A percentile compares a stretch with the other conserved stretches of the same genome.
Conservation (phyloP, 768 basidiomycete genomes). For the Tricholoma sp. region DNA sequence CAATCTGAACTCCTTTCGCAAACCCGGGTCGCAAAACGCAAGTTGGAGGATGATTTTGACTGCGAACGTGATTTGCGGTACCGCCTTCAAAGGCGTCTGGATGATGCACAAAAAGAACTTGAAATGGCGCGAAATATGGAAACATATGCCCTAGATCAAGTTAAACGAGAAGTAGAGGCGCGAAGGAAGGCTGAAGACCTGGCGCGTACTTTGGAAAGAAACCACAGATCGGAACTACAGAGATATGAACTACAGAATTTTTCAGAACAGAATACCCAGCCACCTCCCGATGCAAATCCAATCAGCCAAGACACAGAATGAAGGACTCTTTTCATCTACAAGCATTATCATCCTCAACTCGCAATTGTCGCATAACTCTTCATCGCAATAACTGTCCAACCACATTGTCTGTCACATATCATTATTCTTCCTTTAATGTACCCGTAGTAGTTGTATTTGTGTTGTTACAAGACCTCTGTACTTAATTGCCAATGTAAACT, state of each 20-base stretch:
- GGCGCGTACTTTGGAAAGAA: slow-evolving; percentile 33
- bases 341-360: neutral
- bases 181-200: slow-evolving; percentile 63
- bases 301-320: slow-evolving; percentile 5
- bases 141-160: slow-evolving; percentile 19
- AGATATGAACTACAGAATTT: slow-evolving; percentile 5
- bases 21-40: slow-evolving; percentile 34
- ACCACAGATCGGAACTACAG: slow-evolving; percentile 15
- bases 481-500: too few species aligned
- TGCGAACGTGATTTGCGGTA: slow-evolving; percentile 31
- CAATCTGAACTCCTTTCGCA: slow-evolving; percentile 25
- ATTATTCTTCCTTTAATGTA: too few species aligned
- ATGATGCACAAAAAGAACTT: slow-evolving; percentile 28
- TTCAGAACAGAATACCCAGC: slow-evolving; percentile 5
- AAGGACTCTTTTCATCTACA: neutral
- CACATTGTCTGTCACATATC: too few species aligned
- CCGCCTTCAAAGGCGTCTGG: slow-evolving; percentile 28
- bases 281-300: slow-evolving; percentile 10
- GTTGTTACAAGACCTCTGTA: neutral
- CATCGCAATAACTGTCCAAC: too few species aligned
- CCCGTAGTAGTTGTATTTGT: neutral
- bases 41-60: slow-evolving; percentile 35
- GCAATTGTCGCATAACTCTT: too few species aligned
- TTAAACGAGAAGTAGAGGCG: slow-evolving; percentile 44
- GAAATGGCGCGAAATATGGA: slow-evolving; percentile 26